phyloP scores from a whole-genome alignment of 169 alveolate genomes.

The Condylostoma magnum region DNA sequence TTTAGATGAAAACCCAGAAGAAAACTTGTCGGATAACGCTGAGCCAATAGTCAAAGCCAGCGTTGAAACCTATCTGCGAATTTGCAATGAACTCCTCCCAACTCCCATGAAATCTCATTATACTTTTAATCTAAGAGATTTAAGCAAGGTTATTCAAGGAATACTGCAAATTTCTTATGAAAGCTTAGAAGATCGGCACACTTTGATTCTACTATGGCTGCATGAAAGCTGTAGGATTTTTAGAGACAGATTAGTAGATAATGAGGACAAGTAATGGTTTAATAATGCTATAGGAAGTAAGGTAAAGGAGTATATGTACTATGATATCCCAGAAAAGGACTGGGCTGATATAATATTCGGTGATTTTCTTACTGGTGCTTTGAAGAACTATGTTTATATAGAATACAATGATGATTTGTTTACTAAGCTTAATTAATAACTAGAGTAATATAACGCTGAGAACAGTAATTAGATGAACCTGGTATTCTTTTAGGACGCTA shows the following conservation, averaged over 20 bases:
- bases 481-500: constrained; percentile 87
- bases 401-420: constrained; percentile 61
- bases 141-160: constrained; percentile 90
- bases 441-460: constrained; percentile 74
- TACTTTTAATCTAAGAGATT: constrained; percentile 92
- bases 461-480: constrained; percentile 71
- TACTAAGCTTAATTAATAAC: constrained; percentile 63
- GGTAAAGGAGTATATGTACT: constrained; percentile 14
- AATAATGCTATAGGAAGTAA: constrained; percentile 37
- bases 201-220: constrained; percentile 77
- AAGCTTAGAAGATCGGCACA: constrained; percentile 54
- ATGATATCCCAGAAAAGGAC: constrained; percentile 7
- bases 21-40: constrained; percentile 48
- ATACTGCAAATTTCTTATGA: constrained; percentile 57
- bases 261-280: constrained; percentile 76
- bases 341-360: constrained; percentile 72
- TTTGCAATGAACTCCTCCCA: constrained; percentile 86
- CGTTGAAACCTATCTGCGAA: constrained; percentile 81
- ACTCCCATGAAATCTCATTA: constrained; percentile 93
- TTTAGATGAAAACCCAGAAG: constrained; percentile 69
- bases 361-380: constrained; percentile 65
- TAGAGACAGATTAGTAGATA: constrained; percentile 80
- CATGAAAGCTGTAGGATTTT: constrained; percentile 84
- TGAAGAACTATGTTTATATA: constrained; percentile 57
- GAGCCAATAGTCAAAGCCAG: constrained; percentile 67